Percentiles rank a stretch among this genome's conserved stretches.
These are phyloP conservation scores for Uronychia setigera DNA, from an alignment of 73 alveolate species.

Conservation along the genomic window DNA sequence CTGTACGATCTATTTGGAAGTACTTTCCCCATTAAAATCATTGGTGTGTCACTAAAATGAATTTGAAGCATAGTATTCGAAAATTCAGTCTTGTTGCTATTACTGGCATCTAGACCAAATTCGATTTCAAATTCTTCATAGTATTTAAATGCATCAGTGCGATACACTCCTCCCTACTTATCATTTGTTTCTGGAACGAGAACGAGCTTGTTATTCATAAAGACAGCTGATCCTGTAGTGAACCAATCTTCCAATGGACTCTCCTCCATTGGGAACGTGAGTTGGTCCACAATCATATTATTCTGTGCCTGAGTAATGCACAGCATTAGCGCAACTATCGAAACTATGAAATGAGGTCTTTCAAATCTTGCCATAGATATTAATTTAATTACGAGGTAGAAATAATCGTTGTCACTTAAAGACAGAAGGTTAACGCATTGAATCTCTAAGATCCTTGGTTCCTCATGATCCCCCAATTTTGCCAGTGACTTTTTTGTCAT, in stretches of 20 bases:
- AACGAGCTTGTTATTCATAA: background rate
- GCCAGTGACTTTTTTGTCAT: constrained; percentile 42
- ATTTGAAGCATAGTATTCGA: no score
- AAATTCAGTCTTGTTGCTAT: background rate
- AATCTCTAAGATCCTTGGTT: background rate
- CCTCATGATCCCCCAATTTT: no score
- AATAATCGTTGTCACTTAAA: background rate
- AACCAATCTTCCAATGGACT: background rate
- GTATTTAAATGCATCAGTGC: background rate
- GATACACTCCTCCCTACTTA: background rate
- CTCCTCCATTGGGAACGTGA: background rate
- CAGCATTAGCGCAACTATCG: background rate
- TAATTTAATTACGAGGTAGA: no score
- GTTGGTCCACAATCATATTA: background rate
- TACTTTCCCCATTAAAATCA: no score
- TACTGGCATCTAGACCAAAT: background rate
- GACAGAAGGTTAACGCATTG: background rate
- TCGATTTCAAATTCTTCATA: background rate
- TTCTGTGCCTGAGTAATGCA: background rate
- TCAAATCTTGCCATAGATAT: background rate
- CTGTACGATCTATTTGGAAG: no score
- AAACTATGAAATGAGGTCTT: background rate
- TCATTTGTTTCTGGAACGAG: background rate
- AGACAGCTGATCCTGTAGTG: background rate
- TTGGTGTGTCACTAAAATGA: no score